These are phyloP conservation scores for Solanum pennellii DNA, from an alignment of 257 asterid genomes.

Conservation along the genomic window DNA sequence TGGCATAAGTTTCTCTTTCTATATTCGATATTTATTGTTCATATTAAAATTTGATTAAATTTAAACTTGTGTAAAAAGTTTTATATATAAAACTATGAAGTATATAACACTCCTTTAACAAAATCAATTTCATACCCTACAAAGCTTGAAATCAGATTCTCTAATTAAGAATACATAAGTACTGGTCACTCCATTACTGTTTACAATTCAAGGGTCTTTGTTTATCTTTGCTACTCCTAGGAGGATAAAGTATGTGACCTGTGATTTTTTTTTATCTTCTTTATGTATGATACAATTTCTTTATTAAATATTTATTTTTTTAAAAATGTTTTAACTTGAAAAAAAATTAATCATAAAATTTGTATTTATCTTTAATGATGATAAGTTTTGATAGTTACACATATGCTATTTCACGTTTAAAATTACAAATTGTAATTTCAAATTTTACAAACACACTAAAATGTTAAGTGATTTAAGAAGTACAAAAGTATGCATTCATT, in stretches of 20 bases:
- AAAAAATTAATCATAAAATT: background rate
- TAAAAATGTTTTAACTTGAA: background rate
- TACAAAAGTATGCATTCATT: background rate
- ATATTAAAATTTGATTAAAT: background rate
- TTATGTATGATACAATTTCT: background rate
- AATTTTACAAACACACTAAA: background rate
- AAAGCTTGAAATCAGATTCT: background rate
- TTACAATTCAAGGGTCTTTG: background rate
- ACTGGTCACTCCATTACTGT: fast-evolving
- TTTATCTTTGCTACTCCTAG: background rate
- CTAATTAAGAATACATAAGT: background rate
- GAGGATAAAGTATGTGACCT: background rate
- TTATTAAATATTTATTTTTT: background rate
- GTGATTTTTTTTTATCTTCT: background rate
- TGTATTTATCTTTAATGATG: background rate
- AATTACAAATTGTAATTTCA: background rate
- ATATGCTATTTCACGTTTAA: background rate
- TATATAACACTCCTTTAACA: background rate
- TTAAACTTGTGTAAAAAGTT: fast-evolving
- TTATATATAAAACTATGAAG: fast-evolving
- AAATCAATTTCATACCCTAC: background rate
- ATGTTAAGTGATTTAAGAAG: background rate
- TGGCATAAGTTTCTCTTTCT: background rate
- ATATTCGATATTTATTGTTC: too few relatives aligned
- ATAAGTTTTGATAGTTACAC: background rate